Percentiles rank a stretch among this genome's conserved stretches.
These are phyloP conservation scores for Xerocomus nothofagi DNA, from an alignment of 1,284 basidiomycete genomes.

Conservation along the genomic window DNA sequence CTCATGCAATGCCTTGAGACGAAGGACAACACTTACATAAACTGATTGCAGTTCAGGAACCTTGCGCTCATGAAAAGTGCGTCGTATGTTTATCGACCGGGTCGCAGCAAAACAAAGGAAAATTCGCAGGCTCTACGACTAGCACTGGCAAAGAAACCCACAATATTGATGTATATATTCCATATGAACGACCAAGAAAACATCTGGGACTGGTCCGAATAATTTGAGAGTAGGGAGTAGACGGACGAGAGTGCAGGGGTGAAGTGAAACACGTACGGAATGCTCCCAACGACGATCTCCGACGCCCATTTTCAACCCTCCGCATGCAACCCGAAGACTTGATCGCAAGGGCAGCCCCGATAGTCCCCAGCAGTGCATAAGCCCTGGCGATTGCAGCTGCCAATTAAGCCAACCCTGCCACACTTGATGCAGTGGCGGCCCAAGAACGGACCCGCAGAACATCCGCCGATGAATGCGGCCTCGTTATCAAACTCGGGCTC, in stretches of 20 bases:
- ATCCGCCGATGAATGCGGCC: background rate
- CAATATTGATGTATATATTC: no score
- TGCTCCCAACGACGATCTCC: background rate
- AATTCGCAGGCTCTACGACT: no score
- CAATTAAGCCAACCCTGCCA: background rate
- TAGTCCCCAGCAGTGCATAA: no score
- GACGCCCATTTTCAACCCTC: background rate
- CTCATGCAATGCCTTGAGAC: no score
- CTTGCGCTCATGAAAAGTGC: no score
- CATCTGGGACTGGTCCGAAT: background rate
- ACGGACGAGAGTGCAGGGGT: background rate
- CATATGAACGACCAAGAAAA: background rate
- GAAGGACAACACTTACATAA: no score
- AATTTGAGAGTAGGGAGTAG: background rate
- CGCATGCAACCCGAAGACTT: background rate
- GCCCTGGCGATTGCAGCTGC: background rate
- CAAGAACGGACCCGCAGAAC: background rate
- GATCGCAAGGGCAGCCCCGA: background rate
- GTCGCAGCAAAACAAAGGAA: no score
- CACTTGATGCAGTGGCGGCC: slow-evolving; percentile 5
- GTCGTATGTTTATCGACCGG: no score
- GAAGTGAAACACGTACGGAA: background rate
- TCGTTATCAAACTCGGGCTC: background rate
- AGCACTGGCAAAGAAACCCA: no score
- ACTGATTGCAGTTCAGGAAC: no score